Percentiles rank a stretch among this genome's conserved stretches.
These are phyloP conservation scores for Didymella pomorum DNA, from an alignment of 2,329 filamentous ascomycete species.

Conservation along the genomic window DNA sequence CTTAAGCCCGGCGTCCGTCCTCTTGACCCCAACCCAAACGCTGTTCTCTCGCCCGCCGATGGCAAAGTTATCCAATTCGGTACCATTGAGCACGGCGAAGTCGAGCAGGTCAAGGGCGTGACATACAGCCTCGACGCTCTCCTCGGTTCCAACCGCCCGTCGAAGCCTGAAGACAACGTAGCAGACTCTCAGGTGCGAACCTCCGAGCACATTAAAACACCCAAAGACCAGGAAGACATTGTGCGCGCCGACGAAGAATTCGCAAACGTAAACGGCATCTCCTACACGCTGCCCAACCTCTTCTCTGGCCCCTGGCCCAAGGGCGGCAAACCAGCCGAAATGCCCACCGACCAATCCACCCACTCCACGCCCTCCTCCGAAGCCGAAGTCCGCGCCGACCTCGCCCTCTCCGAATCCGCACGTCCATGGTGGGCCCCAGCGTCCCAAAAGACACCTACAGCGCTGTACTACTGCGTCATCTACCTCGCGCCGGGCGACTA, in stretches of 20 bases:
- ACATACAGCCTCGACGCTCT: slow-evolving; percentile 96
- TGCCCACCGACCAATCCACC: slow-evolving; percentile 76
- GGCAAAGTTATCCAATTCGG: slow-evolving; percentile 92
- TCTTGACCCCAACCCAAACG: slow-evolving; percentile 80
- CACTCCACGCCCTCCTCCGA: slow-evolving; percentile 74
- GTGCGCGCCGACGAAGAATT: slow-evolving; percentile 90
- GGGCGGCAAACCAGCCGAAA: slow-evolving; percentile 57
- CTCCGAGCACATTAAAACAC: slow-evolving; percentile 41
- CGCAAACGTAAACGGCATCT: slow-evolving; percentile 91
- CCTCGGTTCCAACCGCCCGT: slow-evolving; percentile 65
- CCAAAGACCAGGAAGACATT: slow-evolving; percentile 63
- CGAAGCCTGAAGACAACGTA: slow-evolving; percentile 54
- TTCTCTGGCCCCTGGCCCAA: slow-evolving; percentile 72
- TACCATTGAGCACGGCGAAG: slow-evolving; percentile 88
- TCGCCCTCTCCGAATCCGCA: slow-evolving; percentile 72
- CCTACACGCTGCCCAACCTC: slow-evolving; percentile 88
- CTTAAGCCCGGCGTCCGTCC: slow-evolving; percentile 89
- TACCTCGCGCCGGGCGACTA: slow-evolving; percentile 98
- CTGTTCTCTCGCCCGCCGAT: slow-evolving; percentile 87
- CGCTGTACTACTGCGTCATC: slow-evolving; percentile 91
- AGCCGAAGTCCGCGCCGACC: slow-evolving; percentile 81
- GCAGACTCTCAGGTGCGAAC: slow-evolving; percentile 32
- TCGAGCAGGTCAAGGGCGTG: slow-evolving; percentile 98
- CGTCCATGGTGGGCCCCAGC: slow-evolving; percentile 60
- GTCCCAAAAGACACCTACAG: slow-evolving; percentile 60